Conservation (phyloP, 2,329 filamentous ascomycete species). For the Penicillium palitans region DNA sequence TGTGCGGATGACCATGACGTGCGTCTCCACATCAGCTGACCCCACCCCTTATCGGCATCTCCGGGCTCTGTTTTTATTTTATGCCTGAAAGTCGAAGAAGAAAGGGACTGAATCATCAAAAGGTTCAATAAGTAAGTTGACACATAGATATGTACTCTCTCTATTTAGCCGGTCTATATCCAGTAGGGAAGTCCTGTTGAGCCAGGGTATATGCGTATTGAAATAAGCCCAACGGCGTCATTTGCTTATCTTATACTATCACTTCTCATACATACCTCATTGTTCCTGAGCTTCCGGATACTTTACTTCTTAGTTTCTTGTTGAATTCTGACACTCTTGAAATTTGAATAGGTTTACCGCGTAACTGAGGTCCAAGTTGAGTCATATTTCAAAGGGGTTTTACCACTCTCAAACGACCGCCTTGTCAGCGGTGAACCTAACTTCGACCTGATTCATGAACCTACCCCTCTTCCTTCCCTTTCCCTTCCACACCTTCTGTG, state of each 20-base stretch:
- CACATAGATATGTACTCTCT: not conserved
- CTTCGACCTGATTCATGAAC: slow-evolving; percentile 26
- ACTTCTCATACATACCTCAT: slow-evolving; percentile 15
- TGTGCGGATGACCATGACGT: slow-evolving; percentile 14
- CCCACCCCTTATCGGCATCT: slow-evolving; percentile 11
- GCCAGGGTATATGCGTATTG: not conserved
- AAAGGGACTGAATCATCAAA: not conserved
- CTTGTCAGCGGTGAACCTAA: slow-evolving; percentile 18
- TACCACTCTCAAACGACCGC: not conserved
- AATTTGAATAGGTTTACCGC: not conserved
- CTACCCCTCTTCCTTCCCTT: slow-evolving; percentile 28
- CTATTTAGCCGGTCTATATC: not conserved
- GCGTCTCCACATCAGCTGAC: slow-evolving; percentile 13
- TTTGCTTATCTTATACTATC: slow-evolving; percentile 9
- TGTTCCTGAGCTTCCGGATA: slow-evolving; percentile 7
- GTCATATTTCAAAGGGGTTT: not conserved
- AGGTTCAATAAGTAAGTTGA: not conserved
- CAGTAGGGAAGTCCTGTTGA: not conserved
- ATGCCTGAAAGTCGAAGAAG: not conserved
- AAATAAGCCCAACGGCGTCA: slow-evolving; percentile 1
- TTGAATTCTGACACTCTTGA: not conserved
- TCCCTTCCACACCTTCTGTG: slow-evolving; percentile 6
- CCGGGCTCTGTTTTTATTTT: not conserved
- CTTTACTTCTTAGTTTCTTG: not conserved
- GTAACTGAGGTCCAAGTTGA: not conserved